A percentile compares a stretch with the other conserved stretches of the same genome.
phyloP scores from a whole-genome alignment of 345 rosid genomes.

The Linum trigynum region DNA sequence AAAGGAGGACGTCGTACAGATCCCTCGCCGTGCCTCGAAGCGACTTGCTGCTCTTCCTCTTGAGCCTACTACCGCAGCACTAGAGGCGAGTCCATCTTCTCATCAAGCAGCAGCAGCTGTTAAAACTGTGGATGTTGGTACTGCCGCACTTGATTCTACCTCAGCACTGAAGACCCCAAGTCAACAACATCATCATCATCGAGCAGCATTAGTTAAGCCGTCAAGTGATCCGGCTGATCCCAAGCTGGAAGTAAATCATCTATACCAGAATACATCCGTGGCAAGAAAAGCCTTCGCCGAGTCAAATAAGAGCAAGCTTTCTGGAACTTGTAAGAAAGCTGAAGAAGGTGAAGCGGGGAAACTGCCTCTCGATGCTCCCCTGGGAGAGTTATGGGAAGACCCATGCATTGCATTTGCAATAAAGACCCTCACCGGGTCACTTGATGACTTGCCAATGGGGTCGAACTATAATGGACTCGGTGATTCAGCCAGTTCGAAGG shows the following conservation, averaged over 20 bases:
- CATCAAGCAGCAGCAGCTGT: conserved; percentile 16
- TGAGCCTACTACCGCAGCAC: conserved; percentile 53
- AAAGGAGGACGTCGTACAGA: conserved; percentile 22
- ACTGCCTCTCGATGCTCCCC: conserved; percentile 35
- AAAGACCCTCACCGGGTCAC: conserved; percentile 69
- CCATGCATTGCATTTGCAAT: conserved; percentile 99
- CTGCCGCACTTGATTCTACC: not conserved
- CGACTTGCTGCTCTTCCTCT: conserved; percentile 81
- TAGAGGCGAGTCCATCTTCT: conserved; percentile 27
- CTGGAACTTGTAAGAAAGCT: conserved; percentile 7
- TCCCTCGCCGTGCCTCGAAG: conserved; percentile 69
- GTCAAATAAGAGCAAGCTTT: conserved; percentile 15
- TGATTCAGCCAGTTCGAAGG: conserved; percentile 14
- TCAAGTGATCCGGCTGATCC: conserved; percentile 16
- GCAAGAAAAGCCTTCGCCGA: conserved; percentile 10
- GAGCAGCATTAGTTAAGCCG: not conserved
- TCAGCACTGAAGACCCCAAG: not conserved
- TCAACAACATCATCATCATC: not conserved
- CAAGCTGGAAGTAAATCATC: conserved; percentile 11
- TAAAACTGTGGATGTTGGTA: conserved; percentile 21
- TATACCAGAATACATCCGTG: conserved; percentile 10
- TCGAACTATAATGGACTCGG: conserved; percentile 22
- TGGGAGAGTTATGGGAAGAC: conserved; percentile 70
- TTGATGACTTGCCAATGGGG: conserved; percentile 30
- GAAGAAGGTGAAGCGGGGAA: conserved; percentile 19